Evolutionary conservation across 169 alveolate species (phyloP), one percentile per base, ranked within the genome.

Genomic region (Haemoproteus tartakovskyi): DNA sequence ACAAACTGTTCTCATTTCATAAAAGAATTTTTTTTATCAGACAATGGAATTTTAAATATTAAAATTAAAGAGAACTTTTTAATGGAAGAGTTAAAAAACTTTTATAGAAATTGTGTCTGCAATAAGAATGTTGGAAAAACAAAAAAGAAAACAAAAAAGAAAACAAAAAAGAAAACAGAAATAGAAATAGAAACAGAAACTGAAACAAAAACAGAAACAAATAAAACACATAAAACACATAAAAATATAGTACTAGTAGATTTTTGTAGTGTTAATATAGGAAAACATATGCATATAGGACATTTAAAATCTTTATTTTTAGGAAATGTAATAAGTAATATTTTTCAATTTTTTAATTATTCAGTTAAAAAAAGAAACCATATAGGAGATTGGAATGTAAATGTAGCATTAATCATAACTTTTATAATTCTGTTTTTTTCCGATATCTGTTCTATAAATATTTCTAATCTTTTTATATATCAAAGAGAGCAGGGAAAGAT

Each of bases 211-310:
- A 1, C 19, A 0, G 1, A 30, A 33, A 11, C 5, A 11, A 8
- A 50, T 19, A 16, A 1, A n/a, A 11, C 14, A 1, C n/a, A n/a
- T n/a, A n/a, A n/a, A n/a, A 8, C 29, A 21, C 22, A 57, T 18
- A 48, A 41, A 16, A 38, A 27, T 4, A 26, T 43, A 1, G 80
- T 87, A n/a, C 63, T 88, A 8, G 51, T 88, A 11, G 93, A 88
- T 54, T 88, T 67, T 43, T 88, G 88, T 24, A 61, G 93, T 22
- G 91, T 89, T 0, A 88, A 88, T 19, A 88, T 85, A 37, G 90
- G 87, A 21, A 88, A 88, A 40, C 79, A 79, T 19, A 86, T 88
- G 60, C 93, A 88, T 61, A 50, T 88, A 64, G 93, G 93, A 1
- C 93, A 88, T 50, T 62, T 88, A 48, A 60, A 89, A 40, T 88